Evolutionary conservation across 768 basidiomycete species (phyloP), one percentile per base, ranked within the genome.

Genomic region (Tylopilus plumbeoviolaceoides): DNA sequence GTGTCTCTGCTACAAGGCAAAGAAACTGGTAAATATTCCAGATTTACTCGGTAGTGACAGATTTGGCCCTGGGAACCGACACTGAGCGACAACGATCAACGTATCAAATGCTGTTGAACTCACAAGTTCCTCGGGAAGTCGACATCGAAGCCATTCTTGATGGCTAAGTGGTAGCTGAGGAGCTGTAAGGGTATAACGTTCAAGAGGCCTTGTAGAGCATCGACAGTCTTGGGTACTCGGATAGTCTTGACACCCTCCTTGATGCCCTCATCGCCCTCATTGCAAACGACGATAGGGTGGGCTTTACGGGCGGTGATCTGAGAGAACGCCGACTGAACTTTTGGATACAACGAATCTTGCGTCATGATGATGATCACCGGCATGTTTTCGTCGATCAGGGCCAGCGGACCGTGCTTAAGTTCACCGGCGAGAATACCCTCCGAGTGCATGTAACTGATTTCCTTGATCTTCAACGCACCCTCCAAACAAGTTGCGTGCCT

Each of bases 341-440:
- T 98, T 66, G 95, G 93, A 74, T 98, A 98, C 23, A 98, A 77
- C 41, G 94, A 97, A 73, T 99, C 97, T 59, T 91, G 88, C 27
- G 97, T 99, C 97, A 99, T 99, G 75, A 99, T 84, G 73, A 99
- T 92, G 76, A 98, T 98, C 61, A 98, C 92, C 39, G 93, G 84
- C 89, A 97, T 92, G 75, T 95, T 94, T 75, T 98, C 97, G 67
- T 99, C 97, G 63, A 99, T 89, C 60, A 99, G 75, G 49, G 97
- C 97, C 51, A 99, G 84, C 50, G 97, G 97, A 42, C 97, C 97
- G 68, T 99, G 97, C 78, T 99, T 99, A 59, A 99, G 78, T 76
- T 99, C 97, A 61, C 97, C 97, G 21, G 97, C 97, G 51, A 99
- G 84, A 69, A 98, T 98, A 67, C 89, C 89, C 78, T 66, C 63